Evolutionary conservation across 495 filamentous ascomycete species (phyloP), one percentile per base, ranked within the genome.

Genomic region (Aspergillus sclerotioniger): DNA sequence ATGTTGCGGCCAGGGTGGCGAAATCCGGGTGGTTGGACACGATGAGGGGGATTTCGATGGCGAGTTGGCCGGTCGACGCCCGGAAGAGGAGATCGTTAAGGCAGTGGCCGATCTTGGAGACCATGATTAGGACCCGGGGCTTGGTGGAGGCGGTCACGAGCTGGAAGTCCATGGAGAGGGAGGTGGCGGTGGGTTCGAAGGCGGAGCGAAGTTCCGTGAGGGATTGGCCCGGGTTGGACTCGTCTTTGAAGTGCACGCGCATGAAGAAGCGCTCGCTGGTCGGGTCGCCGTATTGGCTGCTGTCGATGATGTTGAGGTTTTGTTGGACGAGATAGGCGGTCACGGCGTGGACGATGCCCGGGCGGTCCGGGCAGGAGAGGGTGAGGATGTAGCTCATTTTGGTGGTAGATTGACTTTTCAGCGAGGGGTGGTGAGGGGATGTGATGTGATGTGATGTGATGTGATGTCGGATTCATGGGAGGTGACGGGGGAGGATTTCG

Each of bases 71-170:
- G 17, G 73, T 86, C 6, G 78, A 78, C 57, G 83, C 79, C 45
- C 88, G 83, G 82, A 87, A 91, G 13, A 91, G 80, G n/a, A 91
- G 74, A 67, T 91, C 88, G 70, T 91, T 90, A 53, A 91, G 76
- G 69, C 88, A 91, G 74, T 90, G 87, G 43, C 88, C 88, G 64
- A 88, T 90, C 75, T 91, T 91, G 54, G 84, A 88, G 59, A 90
- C 87, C 86, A 91, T 89, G 78, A 91, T 89, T 66, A 91, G 77
- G 56, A 89, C 83, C 54, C 82, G 79, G 21, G 84, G 82, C 71
- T 89, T 90, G 63, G 83, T 74, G 46, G 79, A 70, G 20, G 81
- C 78, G 31, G 83, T 78, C 58, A 82, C 74, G 65, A 91, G 79
- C 56, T 84, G 75, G 73, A 85, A 90, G 60, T 81, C 70, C 81